A percentile compares a stretch with the other conserved stretches of the same genome.
Evolutionary conservation across 2,329 filamentous ascomycete genomes (phyloP).

Genomic region (Falciphora oryzae): DNA sequence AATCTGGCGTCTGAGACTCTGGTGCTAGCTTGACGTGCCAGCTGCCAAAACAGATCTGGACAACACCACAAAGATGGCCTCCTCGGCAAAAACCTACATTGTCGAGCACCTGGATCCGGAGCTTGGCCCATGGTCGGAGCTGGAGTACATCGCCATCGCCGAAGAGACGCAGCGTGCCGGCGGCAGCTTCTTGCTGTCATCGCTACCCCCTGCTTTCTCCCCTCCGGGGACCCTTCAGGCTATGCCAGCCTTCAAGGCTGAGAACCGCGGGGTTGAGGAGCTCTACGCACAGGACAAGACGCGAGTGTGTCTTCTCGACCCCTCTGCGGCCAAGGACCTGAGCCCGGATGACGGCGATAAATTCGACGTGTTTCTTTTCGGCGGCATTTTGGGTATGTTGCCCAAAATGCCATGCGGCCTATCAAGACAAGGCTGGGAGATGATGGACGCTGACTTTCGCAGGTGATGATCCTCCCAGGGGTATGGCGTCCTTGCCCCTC

Average conservation of each 20-base stretch:
- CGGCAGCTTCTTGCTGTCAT: conserved; percentile 74
- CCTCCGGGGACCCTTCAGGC: conserved; percentile 52
- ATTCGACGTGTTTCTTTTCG: conserved; percentile 93
- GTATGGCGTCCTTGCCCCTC: conserved; percentile 38
- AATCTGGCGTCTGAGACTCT: not conserved
- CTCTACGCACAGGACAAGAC: conserved; percentile 69
- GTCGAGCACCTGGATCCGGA: conserved; percentile 97
- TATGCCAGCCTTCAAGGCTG: conserved; percentile 61
- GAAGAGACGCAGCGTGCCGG: conserved; percentile 65
- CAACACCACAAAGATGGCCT: conserved; percentile 26
- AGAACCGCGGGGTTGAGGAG: conserved; percentile 74
- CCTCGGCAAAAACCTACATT: conserved; percentile 67
- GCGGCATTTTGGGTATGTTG: conserved; percentile 79
- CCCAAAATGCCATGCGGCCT: not conserved
- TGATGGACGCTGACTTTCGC: conserved; percentile 6
- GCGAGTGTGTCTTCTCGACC: conserved; percentile 84
- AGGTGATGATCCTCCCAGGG: conserved; percentile 92
- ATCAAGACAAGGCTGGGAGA: not conserved
- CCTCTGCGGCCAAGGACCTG: conserved; percentile 73
- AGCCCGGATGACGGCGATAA: conserved; percentile 70
- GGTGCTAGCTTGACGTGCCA: not conserved
- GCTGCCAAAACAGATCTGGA: not conserved
- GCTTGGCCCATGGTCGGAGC: conserved; percentile 85
- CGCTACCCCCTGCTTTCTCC: conserved; percentile 63
- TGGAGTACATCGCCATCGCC: conserved; percentile 88